Evolutionary conservation across 768 basidiomycete species (phyloP).

Genomic region (Rhodotorula graminis): DNA sequence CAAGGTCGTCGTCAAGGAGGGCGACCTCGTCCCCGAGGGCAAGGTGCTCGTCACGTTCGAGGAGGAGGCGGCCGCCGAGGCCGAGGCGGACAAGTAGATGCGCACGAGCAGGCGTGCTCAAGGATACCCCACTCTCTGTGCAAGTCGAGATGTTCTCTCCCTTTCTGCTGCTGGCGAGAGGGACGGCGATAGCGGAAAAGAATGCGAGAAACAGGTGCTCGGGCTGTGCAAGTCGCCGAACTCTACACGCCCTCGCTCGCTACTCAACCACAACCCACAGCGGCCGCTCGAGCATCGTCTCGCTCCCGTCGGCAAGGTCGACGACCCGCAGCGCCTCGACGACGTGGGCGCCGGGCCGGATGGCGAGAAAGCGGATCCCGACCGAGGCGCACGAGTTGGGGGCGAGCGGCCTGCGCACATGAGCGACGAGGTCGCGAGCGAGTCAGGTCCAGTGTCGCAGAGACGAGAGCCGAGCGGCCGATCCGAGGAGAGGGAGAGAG

Average conservation of each 20-base stretch:
- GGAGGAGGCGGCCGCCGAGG: not conserved
- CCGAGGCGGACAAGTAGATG: not conserved
- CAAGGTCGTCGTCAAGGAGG: conserved; percentile 69
- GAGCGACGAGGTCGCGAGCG: too few relatives aligned
- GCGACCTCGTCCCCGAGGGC: conserved; percentile 89
- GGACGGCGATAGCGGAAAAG: too few relatives aligned
- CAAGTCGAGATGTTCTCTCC: too few relatives aligned
- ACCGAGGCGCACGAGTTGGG: conserved; percentile 24
- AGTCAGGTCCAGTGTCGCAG: too few relatives aligned
- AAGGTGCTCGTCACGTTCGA: conserved; percentile 61
- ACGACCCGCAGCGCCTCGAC: conserved; percentile 17
- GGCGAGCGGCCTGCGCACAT: conserved; percentile 23
- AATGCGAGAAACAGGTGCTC: too few relatives aligned
- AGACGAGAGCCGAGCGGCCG: too few relatives aligned
- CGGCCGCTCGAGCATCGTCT: conserved; percentile 14
- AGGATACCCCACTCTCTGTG: too few relatives aligned
- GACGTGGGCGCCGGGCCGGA: conserved; percentile 38
- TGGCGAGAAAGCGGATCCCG: conserved; percentile 28
- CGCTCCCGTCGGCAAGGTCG: conserved; percentile 14
- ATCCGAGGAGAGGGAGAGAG: too few relatives aligned
- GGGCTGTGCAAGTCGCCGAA: too few relatives aligned
- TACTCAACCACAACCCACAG: conserved; percentile 28
- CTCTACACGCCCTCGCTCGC: not conserved
- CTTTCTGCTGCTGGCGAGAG: too few relatives aligned
- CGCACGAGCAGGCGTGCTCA: too few relatives aligned